A percentile compares a stretch with the other conserved stretches of the same genome.
Evolutionary conservation across 352 stramenopile genomes (phyloP).

Genomic region (Salisapilia sapeloensis): DNA sequence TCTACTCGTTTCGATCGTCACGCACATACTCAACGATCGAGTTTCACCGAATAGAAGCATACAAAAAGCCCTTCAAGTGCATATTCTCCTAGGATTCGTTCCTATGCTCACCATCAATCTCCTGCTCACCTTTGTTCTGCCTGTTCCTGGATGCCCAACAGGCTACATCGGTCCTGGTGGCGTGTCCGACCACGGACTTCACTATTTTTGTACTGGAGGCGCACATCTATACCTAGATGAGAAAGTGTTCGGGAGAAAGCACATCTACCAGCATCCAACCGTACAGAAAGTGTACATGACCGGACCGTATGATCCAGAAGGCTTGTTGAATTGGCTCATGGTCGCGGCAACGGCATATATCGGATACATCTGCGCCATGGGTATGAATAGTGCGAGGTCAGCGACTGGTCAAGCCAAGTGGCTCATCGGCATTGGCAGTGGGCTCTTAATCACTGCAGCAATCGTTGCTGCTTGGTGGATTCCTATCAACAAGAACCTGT

Average conservation of each 20-base stretch:
- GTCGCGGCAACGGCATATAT: conserved; percentile 36
- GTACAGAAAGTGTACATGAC: conserved; percentile 35
- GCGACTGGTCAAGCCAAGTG: neutral
- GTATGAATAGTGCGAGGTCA: conserved; percentile 6
- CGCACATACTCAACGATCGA: too few species aligned
- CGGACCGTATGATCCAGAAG: conserved; percentile 58
- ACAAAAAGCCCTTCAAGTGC: conserved; percentile 5
- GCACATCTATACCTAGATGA: conserved; percentile 56
- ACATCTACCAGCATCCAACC: conserved; percentile 53
- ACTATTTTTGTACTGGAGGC: conserved; percentile 57
- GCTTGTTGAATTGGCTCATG: conserved; percentile 61
- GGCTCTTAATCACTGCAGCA: neutral
- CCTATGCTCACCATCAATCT: conserved; percentile 31
- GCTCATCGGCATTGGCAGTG: neutral
- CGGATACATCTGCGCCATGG: conserved; percentile 27
- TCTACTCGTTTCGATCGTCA: conserved; percentile 9
- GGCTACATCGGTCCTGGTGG: conserved; percentile 63
- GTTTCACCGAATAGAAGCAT: too few species aligned
- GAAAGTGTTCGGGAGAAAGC: conserved; percentile 27
- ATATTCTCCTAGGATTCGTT: conserved; percentile 12
- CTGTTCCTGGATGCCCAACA: conserved; percentile 43
- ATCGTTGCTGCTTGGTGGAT: conserved; percentile 9
- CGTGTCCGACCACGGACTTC: conserved; percentile 12
- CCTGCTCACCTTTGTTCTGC: conserved; percentile 21
- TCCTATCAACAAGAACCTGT: conserved; percentile 79